A percentile compares a stretch with the other conserved stretches of the same genome.
Conservation (phyloP, 1,139 yeast species). For the Pneumocystis carinii region DNA sequence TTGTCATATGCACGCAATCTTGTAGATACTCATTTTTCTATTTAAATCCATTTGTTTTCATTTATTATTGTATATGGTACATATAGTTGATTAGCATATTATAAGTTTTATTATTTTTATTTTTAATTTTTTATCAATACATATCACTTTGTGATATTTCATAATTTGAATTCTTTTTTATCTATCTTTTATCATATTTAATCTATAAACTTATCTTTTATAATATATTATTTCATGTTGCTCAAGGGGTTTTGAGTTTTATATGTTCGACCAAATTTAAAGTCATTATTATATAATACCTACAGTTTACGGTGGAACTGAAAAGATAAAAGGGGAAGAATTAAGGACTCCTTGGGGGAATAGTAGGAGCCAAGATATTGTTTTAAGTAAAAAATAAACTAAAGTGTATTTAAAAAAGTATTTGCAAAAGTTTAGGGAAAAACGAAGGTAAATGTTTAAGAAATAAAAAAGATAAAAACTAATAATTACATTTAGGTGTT, state of each 20-base stretch:
- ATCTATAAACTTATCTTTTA: background rate
- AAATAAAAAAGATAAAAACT: background rate
- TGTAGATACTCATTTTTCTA: background rate
- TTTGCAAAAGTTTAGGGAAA: background rate
- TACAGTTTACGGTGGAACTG: background rate
- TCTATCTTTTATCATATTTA: background rate
- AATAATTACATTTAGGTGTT: background rate
- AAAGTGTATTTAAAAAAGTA: background rate
- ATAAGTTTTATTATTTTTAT: background rate
- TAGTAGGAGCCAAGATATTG: background rate
- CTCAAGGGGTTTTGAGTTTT: background rate
- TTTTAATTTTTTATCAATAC: background rate
- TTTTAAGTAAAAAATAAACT: background rate
- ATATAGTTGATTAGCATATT: background rate
- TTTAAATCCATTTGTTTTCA: background rate
- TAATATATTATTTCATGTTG: background rate
- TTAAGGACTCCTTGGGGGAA: background rate
- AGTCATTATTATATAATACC: background rate
- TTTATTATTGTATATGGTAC: background rate
- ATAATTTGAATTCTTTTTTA: background rate
- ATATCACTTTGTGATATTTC: background rate
- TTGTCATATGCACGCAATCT: constrained; percentile 22
- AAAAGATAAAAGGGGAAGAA: background rate
- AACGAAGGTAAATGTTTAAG: background rate
- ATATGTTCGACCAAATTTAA: background rate